phyloP scores from a whole-genome alignment of 2,329 filamentous ascomycete species.

The Xylaria hypoxylon region DNA sequence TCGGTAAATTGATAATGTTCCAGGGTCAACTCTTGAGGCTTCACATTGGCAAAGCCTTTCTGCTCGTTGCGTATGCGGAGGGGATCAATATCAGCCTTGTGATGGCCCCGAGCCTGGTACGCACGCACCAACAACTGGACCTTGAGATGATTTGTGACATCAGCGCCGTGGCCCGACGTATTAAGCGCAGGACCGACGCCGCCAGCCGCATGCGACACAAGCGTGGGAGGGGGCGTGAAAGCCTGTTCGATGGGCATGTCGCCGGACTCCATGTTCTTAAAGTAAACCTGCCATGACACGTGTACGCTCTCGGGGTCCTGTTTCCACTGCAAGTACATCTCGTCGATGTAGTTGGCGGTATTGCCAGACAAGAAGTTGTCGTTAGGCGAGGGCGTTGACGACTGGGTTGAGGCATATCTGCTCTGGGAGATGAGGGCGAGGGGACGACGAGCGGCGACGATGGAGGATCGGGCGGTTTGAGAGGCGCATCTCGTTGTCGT shows the following conservation, averaged over 20 bases:
- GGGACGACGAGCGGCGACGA: slow-evolving; percentile 61
- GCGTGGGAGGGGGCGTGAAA: slow-evolving; percentile 93
- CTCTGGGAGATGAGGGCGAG: slow-evolving; percentile 63
- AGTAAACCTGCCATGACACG: slow-evolving; percentile 99
- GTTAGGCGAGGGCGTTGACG: slow-evolving; percentile 77
- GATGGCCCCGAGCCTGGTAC: slow-evolving; percentile 97
- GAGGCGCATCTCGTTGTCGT: slow-evolving; percentile 52
- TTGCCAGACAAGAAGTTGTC: slow-evolving; percentile 97
- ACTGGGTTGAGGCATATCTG: slow-evolving; percentile 66
- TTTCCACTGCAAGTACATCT: slow-evolving; percentile 99
- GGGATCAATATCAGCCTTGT: slow-evolving; percentile 98
- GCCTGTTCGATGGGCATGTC: slow-evolving; percentile 98
- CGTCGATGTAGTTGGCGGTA: slow-evolving; percentile 98
- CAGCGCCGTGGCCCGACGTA: slow-evolving; percentile 74
- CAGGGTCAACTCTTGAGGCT: slow-evolving; percentile 91
- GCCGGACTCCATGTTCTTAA: slow-evolving; percentile 98
- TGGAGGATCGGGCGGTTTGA: slow-evolving; percentile 55
- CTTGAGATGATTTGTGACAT: slow-evolving; percentile 96
- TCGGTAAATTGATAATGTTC: slow-evolving; percentile 96
- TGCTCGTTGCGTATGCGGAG: slow-evolving; percentile 91
- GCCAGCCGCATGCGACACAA: slow-evolving; percentile 84
- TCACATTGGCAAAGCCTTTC: slow-evolving; percentile 84
- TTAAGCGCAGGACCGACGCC: slow-evolving; percentile 80
- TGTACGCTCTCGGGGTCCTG: slow-evolving; percentile 93
- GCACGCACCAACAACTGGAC: slow-evolving; percentile 96